Conservation (phyloP, 2,329 filamentous ascomycete genomes). For the Fusarium gaditjirri region DNA sequence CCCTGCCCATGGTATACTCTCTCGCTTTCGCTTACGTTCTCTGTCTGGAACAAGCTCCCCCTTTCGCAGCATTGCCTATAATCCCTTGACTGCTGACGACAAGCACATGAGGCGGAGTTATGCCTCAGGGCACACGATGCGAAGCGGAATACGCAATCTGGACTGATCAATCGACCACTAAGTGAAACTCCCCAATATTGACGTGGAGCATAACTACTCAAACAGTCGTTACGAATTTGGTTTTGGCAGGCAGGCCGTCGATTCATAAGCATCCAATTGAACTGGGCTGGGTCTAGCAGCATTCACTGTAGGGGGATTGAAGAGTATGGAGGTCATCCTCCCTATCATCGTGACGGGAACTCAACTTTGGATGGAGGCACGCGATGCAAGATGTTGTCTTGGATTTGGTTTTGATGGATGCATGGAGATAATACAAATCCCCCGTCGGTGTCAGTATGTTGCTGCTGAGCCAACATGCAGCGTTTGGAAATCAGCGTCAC, state of each 20-base stretch:
- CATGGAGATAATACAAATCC: slow-evolving; percentile 7
- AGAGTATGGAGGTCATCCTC: slow-evolving; percentile 23
- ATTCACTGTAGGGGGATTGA: background rate
- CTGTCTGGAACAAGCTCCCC: slow-evolving; percentile 3
- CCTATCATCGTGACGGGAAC: slow-evolving; percentile 34
- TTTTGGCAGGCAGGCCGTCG: background rate
- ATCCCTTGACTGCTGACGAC: slow-evolving; percentile 17
- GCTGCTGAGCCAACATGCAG: slow-evolving; percentile 10
- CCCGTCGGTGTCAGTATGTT: background rate
- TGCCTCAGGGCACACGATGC: slow-evolving; percentile 6
- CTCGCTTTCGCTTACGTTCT: slow-evolving; percentile 19
- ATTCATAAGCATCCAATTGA: background rate
- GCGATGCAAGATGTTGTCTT: slow-evolving; percentile 35
- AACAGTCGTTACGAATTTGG: slow-evolving; percentile 7
- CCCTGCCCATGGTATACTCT: background rate
- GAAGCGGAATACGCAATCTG: slow-evolving; percentile 29
- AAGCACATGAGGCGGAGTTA: slow-evolving; percentile 31
- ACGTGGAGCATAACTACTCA: slow-evolving; percentile 7
- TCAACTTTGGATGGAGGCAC: slow-evolving; percentile 24
- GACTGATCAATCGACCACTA: slow-evolving; percentile 17
- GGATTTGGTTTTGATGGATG: slow-evolving; percentile 18
- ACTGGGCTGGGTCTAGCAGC: background rate
- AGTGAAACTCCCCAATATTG: slow-evolving; percentile 4
- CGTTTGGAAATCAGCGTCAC: slow-evolving; percentile 26
- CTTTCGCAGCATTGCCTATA: slow-evolving; percentile 8